Evolutionary conservation across 108 stramenopile species (phyloP).

Genomic region (Schizochytrium sp.): DNA sequence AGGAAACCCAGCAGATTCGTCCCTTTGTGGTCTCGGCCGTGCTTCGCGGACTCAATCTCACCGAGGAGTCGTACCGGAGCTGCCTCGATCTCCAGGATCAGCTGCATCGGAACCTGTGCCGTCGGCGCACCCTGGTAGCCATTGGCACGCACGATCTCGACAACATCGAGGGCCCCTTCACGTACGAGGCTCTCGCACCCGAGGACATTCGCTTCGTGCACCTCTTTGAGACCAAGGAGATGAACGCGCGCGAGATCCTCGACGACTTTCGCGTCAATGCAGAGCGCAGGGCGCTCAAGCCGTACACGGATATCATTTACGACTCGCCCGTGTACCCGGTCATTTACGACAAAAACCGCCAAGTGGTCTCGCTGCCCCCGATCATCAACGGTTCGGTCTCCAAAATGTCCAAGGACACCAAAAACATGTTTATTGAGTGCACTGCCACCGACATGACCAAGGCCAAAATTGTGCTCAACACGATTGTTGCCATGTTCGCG

Average conservation of each 20-base stretch:
- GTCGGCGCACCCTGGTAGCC: constrained; percentile 88
- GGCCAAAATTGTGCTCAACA: constrained; percentile 97
- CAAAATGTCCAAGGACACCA: constrained; percentile 81
- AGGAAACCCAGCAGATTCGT: constrained; percentile 61
- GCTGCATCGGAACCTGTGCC: constrained; percentile 95
- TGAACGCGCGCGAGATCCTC: constrained; percentile 43
- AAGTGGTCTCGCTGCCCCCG: constrained; percentile 87
- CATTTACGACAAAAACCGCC: constrained; percentile 68
- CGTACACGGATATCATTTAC: constrained; percentile 88
- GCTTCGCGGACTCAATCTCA: constrained; percentile 78
- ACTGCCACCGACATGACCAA: constrained; percentile 97
- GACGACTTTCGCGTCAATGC: constrained; percentile 79
- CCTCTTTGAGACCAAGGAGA: constrained; percentile 65
- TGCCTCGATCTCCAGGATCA: constrained; percentile 99
- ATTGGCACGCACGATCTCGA: constrained; percentile 98
- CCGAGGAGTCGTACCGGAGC: constrained; percentile 69
- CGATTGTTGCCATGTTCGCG: constrained; percentile 91
- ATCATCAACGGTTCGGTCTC: constrained; percentile 90
- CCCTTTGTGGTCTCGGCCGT: constrained; percentile 95
- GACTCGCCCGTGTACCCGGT: constrained; percentile 85
- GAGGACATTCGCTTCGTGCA: constrained; percentile 83
- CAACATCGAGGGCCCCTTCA: constrained; percentile 75
- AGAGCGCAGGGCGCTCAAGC: constrained; percentile 86
- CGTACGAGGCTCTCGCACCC: constrained; percentile 75
- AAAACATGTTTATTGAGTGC: constrained; percentile 96